Evolutionary conservation across 257 asterid species (phyloP).

Genomic region (Nicotiana noctiflora): DNA sequence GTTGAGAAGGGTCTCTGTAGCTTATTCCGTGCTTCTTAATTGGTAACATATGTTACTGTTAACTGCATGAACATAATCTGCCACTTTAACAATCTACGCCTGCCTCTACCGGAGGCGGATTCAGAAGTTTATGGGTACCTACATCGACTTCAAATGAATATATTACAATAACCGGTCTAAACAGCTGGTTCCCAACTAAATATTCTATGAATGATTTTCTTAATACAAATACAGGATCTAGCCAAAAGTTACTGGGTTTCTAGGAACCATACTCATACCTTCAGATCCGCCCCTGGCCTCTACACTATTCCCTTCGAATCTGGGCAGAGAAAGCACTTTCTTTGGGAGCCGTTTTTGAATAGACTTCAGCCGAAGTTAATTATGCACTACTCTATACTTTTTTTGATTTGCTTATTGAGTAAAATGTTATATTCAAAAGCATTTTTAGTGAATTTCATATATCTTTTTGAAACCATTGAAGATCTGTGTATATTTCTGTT

Average conservation of each 20-base stretch:
- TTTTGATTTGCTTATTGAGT: not conserved
- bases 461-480: not conserved
- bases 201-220: no score
- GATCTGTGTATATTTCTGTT: not conserved
- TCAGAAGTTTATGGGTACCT: no score
- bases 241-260: no score
- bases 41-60: not conserved
- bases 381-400: not conserved
- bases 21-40: not conserved
- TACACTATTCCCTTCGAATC: not conserved
- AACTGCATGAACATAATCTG: not conserved
- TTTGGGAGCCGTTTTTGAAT: not conserved
- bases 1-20: not conserved
- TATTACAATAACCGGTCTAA: no score
- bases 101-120: no score
- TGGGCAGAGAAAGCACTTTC: not conserved
- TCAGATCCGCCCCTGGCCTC: no score
- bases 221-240: no score
- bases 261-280: no score
- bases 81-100: not conserved
- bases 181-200: no score
- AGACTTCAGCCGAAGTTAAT: not conserved
- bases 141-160: no score
- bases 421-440: not conserved
- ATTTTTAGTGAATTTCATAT: not conserved